Percentiles rank a stretch among this genome's conserved stretches.
phyloP scores from a whole-genome alignment of 352 stramenopile species.

The Saprolegnia diclina region DNA sequence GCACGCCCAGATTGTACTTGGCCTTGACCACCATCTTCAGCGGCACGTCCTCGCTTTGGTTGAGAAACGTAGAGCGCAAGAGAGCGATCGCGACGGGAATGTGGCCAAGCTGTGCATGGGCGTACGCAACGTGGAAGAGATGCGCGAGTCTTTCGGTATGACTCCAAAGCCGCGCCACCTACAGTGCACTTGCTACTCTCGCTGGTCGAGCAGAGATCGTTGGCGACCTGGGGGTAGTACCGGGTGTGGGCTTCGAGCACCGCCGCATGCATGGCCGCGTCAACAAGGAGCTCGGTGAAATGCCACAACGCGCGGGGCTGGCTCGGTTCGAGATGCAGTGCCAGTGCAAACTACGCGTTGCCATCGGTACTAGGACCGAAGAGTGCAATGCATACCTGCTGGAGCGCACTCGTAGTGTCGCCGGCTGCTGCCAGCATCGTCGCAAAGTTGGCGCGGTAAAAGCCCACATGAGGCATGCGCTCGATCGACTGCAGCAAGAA shows the following conservation, averaged over 20 bases:
- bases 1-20: constrained; percentile 48
- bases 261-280: neutral
- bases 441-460: constrained; percentile 37
- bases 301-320: constrained; percentile 31
- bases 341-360: constrained; percentile 13
- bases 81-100: constrained; percentile 35
- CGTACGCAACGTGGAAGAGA: constrained; percentile 39
- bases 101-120: constrained; percentile 30
- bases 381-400: no score
- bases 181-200: no score
- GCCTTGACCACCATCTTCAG: constrained; percentile 35
- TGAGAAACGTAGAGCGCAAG: constrained; percentile 29
- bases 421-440: constrained; percentile 18
- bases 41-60: constrained; percentile 26
- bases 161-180: no score
- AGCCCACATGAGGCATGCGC: constrained; percentile 29
- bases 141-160: no score
- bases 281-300: constrained; percentile 31
- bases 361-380: no score
- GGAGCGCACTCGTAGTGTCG: neutral
- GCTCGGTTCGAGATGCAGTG: constrained; percentile 29
- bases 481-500: constrained; percentile 30
- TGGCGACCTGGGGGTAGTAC: neutral
- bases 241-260: neutral
- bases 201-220: no score